These are phyloP conservation scores for Penicillium sp. DNA, from an alignment of 2,329 filamentous ascomycete species.

Conservation along the genomic window DNA sequence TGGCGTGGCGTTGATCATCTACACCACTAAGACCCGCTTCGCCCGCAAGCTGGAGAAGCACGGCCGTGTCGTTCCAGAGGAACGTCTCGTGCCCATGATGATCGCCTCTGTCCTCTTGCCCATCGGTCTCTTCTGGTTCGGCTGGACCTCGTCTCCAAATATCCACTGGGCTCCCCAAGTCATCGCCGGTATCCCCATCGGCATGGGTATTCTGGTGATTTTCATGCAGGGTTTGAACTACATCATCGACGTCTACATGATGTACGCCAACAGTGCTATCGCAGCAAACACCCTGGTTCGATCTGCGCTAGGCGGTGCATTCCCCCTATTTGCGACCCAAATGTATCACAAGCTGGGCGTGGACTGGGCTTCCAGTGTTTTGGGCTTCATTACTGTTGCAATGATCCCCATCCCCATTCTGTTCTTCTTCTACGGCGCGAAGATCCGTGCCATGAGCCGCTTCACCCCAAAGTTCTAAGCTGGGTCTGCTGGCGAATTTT, in stretches of 20 bases:
- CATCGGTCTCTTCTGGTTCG: conserved; percentile 56
- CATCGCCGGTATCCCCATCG: conserved; percentile 49
- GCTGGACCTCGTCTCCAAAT: conserved; percentile 49
- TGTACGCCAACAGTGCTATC: conserved; percentile 46
- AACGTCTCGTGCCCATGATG: conserved; percentile 53
- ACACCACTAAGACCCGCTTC: conserved; percentile 46
- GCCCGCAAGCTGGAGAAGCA: conserved; percentile 38
- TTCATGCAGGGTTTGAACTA: conserved; percentile 52
- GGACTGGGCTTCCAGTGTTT: conserved; percentile 44
- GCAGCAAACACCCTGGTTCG: conserved; percentile 44
- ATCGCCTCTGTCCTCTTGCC: conserved; percentile 49
- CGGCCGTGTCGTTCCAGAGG: conserved; percentile 44
- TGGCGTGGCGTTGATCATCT: conserved; percentile 43
- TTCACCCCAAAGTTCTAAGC: conserved; percentile 30
- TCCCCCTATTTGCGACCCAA: conserved; percentile 38
- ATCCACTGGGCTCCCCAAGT: conserved; percentile 54
- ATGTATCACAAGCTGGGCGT: conserved; percentile 46
- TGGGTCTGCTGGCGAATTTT: background rate
- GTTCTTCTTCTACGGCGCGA: conserved; percentile 53
- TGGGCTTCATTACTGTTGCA: conserved; percentile 43
- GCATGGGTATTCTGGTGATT: conserved; percentile 48
- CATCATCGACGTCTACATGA: conserved; percentile 47
- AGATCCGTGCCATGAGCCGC: conserved; percentile 41
- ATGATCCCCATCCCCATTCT: conserved; percentile 55
- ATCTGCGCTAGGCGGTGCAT: conserved; percentile 38